Base-by-base conservation (phyloP, 2,329 filamentous ascomycete species). In the Hypomyces perniciosus region DNA sequence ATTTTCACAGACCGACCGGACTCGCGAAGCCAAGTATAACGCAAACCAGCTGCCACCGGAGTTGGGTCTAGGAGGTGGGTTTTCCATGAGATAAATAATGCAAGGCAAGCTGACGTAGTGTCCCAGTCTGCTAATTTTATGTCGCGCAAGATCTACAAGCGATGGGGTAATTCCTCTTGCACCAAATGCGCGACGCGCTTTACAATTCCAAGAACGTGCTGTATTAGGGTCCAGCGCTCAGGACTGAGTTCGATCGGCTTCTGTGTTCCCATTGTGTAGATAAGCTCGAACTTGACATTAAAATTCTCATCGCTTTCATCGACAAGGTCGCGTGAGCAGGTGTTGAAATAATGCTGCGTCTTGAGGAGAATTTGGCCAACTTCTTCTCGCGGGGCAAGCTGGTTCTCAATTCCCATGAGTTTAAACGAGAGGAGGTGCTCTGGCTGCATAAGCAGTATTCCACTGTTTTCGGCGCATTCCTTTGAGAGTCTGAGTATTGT, bases 291-390 rank as follows among this genome's bases (percentile, higher is more conserved):
- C 43, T 77, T 79, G 4, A 76, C 71, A 40, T 72, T 79, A 40
- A 85, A 78, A 48, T 79, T 80, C 51, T 85, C 81, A 44, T 87
- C 84, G 37, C 78, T 82, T 61, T 87, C 82, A 51, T 86, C 83
- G 0, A 86, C 68, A 2, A 87, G 71, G 53, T 85, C 81, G 0
- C 80, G 68, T 0, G 74, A 70, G 2, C 63, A 53, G 0, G 44
- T 10, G 30, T 77, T 63, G 1, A 84, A 66, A 54, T 72, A 77
- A 0, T 65, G 28, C n/a, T 80, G 74, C 0, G 65, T 71, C 1
- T 61, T 13, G 0, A 77, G 53, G 9, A 81, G 59, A 1, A 53
- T 42, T 1, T 52, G 43, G 0, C 72, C 73, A 4, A 70, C 46
- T 0, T 8, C 20, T 0, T 41, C 20, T 0, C 58, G 27, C 1